phyloP scores from a whole-genome alignment of 768 basidiomycete species.

The Candolleomyces eurysporus region DNA sequence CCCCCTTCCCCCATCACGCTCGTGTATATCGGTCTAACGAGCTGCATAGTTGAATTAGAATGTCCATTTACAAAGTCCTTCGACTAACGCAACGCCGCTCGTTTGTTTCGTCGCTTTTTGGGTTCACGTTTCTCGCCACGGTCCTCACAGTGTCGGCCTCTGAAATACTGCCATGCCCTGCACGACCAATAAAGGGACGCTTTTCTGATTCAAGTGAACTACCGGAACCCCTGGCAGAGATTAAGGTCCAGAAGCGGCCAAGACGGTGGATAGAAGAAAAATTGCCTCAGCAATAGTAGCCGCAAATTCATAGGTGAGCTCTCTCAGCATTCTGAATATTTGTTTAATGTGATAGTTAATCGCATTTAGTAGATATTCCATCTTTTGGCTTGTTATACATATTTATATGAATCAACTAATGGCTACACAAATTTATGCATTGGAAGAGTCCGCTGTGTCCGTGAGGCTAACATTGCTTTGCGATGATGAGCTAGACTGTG shows the following conservation, averaged over 20 bases:
- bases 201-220: constrained; percentile 48
- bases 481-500: not conserved
- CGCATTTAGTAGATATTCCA: constrained; percentile 5
- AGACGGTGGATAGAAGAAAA: constrained; percentile 84
- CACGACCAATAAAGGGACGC: constrained; percentile 51
- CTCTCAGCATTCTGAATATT: not conserved
- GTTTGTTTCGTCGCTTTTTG: constrained; percentile 77
- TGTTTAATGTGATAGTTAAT: not conserved
- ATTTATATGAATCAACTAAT: constrained; percentile 23
- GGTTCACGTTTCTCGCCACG: constrained; percentile 74
- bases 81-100: constrained; percentile 67
- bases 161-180: constrained; percentile 77
- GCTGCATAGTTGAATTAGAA: constrained; percentile 32
- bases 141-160: constrained; percentile 81
- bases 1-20: not conserved
- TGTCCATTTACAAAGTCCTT: constrained; percentile 56
- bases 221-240: constrained; percentile 29
- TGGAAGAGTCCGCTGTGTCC: not conserved
- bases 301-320: constrained; percentile 2
- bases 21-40: constrained; percentile 12
- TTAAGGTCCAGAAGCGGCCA: constrained; percentile 58
- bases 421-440: constrained; percentile 16
- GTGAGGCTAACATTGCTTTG: not conserved
- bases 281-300: constrained; percentile 29
- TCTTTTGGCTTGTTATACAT: constrained; percentile 10